phyloP scores from a whole-genome alignment of 2,329 filamentous ascomycete species.

The Colletotrichum liriopes region DNA sequence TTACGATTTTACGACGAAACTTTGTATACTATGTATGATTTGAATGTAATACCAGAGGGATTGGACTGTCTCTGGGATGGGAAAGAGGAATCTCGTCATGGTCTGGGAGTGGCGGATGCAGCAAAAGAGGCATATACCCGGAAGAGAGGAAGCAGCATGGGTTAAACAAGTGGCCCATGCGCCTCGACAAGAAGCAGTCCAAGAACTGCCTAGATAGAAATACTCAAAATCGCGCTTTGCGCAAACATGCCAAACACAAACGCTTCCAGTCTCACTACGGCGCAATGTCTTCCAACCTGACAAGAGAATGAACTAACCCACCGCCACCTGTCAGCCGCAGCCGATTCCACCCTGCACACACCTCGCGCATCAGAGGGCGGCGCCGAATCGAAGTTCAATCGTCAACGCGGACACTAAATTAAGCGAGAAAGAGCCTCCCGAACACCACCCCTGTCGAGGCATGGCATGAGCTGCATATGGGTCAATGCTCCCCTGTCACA shows the following conservation, averaged over 20 bases:
- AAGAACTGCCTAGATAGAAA: constrained; percentile 12
- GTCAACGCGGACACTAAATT: constrained; percentile 43
- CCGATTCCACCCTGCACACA: not conserved
- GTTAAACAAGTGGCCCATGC: constrained; percentile 3
- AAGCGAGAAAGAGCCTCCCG: constrained; percentile 47
- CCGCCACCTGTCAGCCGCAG: not conserved
- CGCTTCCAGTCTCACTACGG: not conserved
- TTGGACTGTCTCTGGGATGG: not conserved
- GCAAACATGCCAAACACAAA: not conserved
- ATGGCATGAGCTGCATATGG: constrained; percentile 42
- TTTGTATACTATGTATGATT: constrained; percentile 41
- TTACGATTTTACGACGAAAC: constrained; percentile 29
- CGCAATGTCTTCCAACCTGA: not conserved
- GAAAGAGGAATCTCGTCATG: not conserved
- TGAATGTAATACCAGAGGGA: constrained; percentile 15
- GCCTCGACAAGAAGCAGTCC: not conserved
- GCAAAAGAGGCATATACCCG: constrained; percentile 3
- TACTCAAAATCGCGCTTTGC: constrained; percentile 10
- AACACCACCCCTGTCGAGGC: constrained; percentile 42
- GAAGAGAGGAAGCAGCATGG: constrained; percentile 11
- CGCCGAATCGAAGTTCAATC: constrained; percentile 37
- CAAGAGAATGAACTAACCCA: no score
- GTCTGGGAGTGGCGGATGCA: not conserved
- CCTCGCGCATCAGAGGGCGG: constrained; percentile 47
- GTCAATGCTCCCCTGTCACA: constrained; percentile 36